phyloP scores from a whole-genome alignment of 441 rosid genomes.

The Capsella rubella region DNA sequence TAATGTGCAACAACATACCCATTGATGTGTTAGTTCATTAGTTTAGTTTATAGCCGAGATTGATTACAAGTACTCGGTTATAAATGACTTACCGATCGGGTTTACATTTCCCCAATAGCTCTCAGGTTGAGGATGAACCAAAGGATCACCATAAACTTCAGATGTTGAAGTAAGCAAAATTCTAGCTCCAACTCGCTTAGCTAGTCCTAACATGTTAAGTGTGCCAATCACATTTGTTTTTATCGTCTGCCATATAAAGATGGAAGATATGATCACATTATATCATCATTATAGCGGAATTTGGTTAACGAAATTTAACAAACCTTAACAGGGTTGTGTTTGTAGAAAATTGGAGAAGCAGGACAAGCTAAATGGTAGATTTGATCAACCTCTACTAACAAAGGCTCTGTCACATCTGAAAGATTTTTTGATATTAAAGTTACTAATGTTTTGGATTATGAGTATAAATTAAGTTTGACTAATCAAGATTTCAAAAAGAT shows the following conservation, averaged over 20 bases:
- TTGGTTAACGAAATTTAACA: constrained; percentile 15
- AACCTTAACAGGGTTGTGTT: constrained; percentile 97
- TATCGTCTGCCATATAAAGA: constrained; percentile 64
- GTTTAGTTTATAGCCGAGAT: background rate
- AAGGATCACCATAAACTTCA: constrained; percentile 96
- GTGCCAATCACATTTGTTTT: constrained; percentile 98
- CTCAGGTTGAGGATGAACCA: constrained; percentile 89
- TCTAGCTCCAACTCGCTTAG: constrained; percentile 97
- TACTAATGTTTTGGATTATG: background rate
- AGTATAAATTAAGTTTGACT: constrained; percentile 14
- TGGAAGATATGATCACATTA: constrained; percentile 6
- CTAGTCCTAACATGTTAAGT: constrained; percentile 95
- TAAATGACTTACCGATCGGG: constrained; percentile 75
- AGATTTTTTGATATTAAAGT: too few relatives aligned
- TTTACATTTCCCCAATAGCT: constrained; percentile 99
- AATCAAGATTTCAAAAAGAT: background rate
- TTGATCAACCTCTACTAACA: constrained; percentile 89
- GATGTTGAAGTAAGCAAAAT: constrained; percentile 97
- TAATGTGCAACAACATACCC: constrained; percentile 3
- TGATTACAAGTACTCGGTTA: background rate
- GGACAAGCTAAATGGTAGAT: constrained; percentile 99
- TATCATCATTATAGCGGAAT: background rate
- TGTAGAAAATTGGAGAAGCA: constrained; percentile 98
- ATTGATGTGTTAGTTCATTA: background rate
- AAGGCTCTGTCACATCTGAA: constrained; percentile 87